Base-by-base conservation (phyloP, 352 stramenopile genomes). In the Pythium volutum region DNA sequence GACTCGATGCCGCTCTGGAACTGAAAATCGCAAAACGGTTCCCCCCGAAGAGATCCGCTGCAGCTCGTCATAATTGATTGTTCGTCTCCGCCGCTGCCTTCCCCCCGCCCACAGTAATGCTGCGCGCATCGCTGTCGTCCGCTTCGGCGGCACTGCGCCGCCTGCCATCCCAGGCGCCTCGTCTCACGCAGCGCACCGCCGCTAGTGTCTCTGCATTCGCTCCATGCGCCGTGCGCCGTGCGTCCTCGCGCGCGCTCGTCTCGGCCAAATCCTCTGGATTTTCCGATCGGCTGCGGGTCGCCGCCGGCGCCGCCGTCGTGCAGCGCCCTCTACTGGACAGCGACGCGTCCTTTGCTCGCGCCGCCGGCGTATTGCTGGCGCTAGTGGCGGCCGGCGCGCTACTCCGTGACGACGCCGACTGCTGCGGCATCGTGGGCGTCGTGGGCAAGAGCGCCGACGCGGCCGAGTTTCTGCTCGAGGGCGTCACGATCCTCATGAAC, bases 401-500 rank as follows among this genome's bases (percentile, higher is more conserved):
- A 54, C 42, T 71, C 18, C 27, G 29, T 20, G 22, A 59, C 36
- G 45, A 55, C 22, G 67, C 77, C 18, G 70, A 88, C 25, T 84
- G 73, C 71, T 93, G 84, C 55, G 84, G 84, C 52, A 93, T 93
- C 59, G 79, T 93, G 10, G 81, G 84, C 49, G 77, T 93, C 51
- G 84, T 93, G 38, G 68, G 80, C 48, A 84, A 80, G 56, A 75
- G 73, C 34, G 68, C 84, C 53, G 66, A 92, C 55, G 87, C 86
- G n/a, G 66, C 87, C 23, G 75, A 87, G 20, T 89, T 97, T 45
- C 61, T 97, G 36, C 64, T 97, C 4, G 82, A 97, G 58, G 89
- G 89, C 2, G 68, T 97, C n/a, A 90, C 88, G 27, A 92, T 95
- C 64, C 70, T 97, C 47, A 87, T 95, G 66, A 96, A 99, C 76